Evolutionary conservation across 2,329 filamentous ascomycete species (phyloP), one percentile per base, ranked within the genome.

Genomic region (Pseudogymnoascus sp.): DNA sequence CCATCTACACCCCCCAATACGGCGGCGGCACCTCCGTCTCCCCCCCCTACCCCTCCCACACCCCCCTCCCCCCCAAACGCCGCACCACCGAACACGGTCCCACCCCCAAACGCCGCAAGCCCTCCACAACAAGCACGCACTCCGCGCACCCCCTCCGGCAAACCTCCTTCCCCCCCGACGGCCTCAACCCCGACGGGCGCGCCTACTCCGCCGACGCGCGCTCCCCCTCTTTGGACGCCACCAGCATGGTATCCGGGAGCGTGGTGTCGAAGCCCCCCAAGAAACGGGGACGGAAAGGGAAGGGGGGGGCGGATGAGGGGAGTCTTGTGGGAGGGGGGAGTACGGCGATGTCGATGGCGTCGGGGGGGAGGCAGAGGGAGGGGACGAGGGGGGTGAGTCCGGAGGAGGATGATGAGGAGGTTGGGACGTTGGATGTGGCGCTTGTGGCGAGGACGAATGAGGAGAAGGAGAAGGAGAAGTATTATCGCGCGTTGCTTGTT

Each of bases 151-250:
- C 88, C 1, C 83, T 95, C 1, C 88, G 90, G 40, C 89, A 92
- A 71, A 93, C 91, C 4, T 91, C 89, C 0, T 95, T 92, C 71
- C 88, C 89, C 0, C 89, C 89, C 26, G 87, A 86, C 64, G 78
- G 84, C 62, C 75, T 75, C 36, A 66, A 65, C 54, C 64, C 64
- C 10, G 42, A 64, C 18, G 23, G 23, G 2, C 67, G 66, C 14
- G 75, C 79, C 21, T 85, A 83, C 2, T 80, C 83, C 0, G 81
- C 81, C 42, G 79, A 76, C 67, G 80, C 80, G 16, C 83, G 87
- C 14, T 90, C 87, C 0, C 88, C 88, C 0, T 89, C 85, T 1
- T 78, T 86, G 61, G 87, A 89, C 64, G 80, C 77, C 7, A 77
- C 79, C 63, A 86, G 83, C 39, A 77, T 85, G 51, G 81, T 86